These are phyloP conservation scores for Neospora caninum DNA, from an alignment of 169 alveolate genomes.

Conservation along the genomic window DNA sequence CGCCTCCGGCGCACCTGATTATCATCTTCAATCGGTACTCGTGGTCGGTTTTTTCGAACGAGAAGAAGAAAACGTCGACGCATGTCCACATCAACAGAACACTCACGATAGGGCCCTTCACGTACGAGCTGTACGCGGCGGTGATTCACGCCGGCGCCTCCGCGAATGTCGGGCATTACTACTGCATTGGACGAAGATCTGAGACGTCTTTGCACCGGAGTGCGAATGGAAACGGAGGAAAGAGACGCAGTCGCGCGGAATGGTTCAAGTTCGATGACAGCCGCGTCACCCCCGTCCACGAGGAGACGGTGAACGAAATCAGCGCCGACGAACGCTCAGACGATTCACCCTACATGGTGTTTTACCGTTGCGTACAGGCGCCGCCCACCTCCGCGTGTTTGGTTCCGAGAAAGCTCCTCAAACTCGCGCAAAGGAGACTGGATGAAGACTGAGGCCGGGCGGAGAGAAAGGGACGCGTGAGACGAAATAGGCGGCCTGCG, in stretches of 20 bases:
- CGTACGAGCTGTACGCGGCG: constrained; percentile 81
- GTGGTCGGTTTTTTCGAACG: constrained; percentile 61
- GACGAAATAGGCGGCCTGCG: not conserved
- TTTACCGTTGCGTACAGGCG: constrained; percentile 45
- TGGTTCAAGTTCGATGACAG: constrained; percentile 32
- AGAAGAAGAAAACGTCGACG: constrained; percentile 70
- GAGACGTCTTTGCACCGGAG: constrained; percentile 49
- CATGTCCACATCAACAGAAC: constrained; percentile 73
- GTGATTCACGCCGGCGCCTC: constrained; percentile 80
- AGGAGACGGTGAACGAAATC: constrained; percentile 15
- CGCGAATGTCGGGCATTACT: constrained; percentile 84
- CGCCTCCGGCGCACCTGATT: constrained; percentile 87
- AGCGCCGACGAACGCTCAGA: not conserved
- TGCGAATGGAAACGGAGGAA: not conserved
- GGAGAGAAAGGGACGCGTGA: not conserved
- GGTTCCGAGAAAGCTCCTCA: not conserved
- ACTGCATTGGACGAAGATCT: constrained; percentile 81
- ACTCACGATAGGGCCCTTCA: constrained; percentile 75
- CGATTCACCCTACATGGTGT: constrained; percentile 37
- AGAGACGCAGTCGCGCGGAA: not conserved
- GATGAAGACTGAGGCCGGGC: not conserved
- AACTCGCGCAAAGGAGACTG: not conserved
- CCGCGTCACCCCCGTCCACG: not conserved
- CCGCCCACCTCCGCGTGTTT: constrained; percentile 46
- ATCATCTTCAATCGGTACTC: constrained; percentile 76